These are phyloP conservation scores for Lagenidium sp. DNA, from an alignment of 352 stramenopile genomes.

Conservation along the genomic window DNA sequence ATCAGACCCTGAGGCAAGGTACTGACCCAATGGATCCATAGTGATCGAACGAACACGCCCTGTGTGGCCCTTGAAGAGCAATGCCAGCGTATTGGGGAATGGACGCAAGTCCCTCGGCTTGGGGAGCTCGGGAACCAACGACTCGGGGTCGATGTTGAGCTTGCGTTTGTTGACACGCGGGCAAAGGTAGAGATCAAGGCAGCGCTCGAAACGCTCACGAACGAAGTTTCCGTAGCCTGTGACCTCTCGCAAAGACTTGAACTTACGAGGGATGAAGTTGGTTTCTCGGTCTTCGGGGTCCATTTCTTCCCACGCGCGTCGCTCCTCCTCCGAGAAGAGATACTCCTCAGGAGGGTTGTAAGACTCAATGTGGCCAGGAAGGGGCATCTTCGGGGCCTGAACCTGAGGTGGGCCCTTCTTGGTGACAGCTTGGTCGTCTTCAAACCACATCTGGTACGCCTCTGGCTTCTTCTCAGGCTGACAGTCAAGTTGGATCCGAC, in stretches of 20 bases:
- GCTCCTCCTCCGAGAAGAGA: conserved; percentile 94
- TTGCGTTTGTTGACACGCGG: conserved; percentile 94
- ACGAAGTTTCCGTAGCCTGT: conserved; percentile 95
- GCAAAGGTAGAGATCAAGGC: conserved; percentile 98
- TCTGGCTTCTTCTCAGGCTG: conserved; percentile 90
- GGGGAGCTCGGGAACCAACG: conserved; percentile 93
- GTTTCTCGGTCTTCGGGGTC: conserved; percentile 94
- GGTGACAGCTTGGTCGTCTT: conserved; percentile 82
- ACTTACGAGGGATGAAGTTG: conserved; percentile 97
- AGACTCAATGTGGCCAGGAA: conserved; percentile 97
- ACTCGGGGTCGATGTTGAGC: conserved; percentile 98
- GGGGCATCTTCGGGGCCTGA: conserved; percentile 95
- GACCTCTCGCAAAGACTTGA: conserved; percentile 94
- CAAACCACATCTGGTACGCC: conserved; percentile 91
- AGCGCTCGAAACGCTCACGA: conserved; percentile 99
- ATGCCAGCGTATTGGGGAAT: conserved; percentile 94
- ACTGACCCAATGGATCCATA: conserved; percentile 96
- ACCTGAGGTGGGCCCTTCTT: conserved; percentile 95
- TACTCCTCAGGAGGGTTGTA: conserved; percentile 99
- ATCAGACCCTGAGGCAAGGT: conserved; percentile 93
- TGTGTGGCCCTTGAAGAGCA: conserved; percentile 86
- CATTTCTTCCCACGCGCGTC: conserved; percentile 92
- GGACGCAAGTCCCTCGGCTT: conserved; percentile 95
- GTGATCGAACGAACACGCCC: conserved; percentile 90
- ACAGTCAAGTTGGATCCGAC: conserved; percentile 88